Evolutionary conservation across 129 eudicot genomes (phyloP), one percentile per base, ranked within the genome.

Genomic region (Flaveria ramosissima): DNA sequence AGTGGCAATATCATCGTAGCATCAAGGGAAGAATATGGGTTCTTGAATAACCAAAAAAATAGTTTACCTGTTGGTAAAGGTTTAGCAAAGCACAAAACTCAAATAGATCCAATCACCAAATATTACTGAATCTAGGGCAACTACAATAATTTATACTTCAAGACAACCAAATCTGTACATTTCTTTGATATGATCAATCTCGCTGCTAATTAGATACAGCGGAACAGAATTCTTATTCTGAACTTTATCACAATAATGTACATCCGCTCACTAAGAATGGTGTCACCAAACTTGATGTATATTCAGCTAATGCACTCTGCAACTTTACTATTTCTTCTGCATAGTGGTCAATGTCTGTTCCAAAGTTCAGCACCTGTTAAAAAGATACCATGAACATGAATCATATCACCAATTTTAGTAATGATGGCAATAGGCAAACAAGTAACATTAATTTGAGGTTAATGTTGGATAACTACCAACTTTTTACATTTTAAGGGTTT

Each of bases 151-250:
- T 70, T 45, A 48, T 12, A 30, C 26, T 70, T 60, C 41, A 45
- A 68, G 27, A 41, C 43, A 71, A 70, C 19, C 15, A 47, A 24
- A 73, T 77, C 67, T 65, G 63, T 73, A 73, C 79, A 80, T 73
- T 41, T 65, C 50, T 41, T 79, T 5, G 23, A 72, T 72, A 21
- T 27, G 75, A 45, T 21, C 66, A 71, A 59, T 23, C 30, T 19
- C 14, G 24, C 23, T 21, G 39, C 66, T 11, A 4, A 27, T 3
- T 50, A 41, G 17, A 66, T 42, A 73, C 53, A 61, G 42, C 46
- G 5, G 24, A 77, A 69, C 9, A 26, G 0, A 63, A n/a, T 47
- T 24, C 36, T 23, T 64, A 52, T 72, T 72, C 45, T 66, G 26
- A n/a, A 66, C 9, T 39, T 66, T 66, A 48, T 67, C 62, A 61